Base-by-base conservation (phyloP, 2,329 filamentous ascomycete species). In the Beauveria caledonica region DNA sequence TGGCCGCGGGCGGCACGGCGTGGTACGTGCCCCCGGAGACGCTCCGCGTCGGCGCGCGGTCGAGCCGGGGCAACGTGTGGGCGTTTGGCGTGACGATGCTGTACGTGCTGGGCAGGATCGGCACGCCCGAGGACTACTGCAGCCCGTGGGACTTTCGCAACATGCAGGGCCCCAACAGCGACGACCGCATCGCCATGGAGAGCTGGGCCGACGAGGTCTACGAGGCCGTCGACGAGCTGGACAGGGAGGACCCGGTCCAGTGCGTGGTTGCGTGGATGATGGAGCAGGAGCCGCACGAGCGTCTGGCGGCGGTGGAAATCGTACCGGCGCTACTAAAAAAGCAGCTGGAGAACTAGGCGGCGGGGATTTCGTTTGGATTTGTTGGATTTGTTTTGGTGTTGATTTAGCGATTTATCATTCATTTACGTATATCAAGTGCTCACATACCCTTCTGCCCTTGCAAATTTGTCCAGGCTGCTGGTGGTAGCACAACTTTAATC, bases 81-180 rank as follows among this genome's bases (percentile, higher is more conserved):
- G 58, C 63, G 27, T 29, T 64, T 4, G 63, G 63, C 19, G 40
- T 64, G 23, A 62, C 58, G 33, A 62, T 63, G 60, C 58, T 64
- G 3, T 64, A 60, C 40, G 39, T 63, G 25, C 54, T 62, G 6
- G 58, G 58, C 27, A 39, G n/a, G 15, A 46, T 61, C 3, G 11
- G n/a, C 17, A 17, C 10, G 51, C 58, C 58, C 6, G 58, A 60
- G 50, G 27, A 19, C 15, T 23, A 6, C 21, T 17, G 29, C 23
- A 17, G 25, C 13, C 10, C 29, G 50, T 60, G 58, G 58, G 23
- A 55, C 23, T 54, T 60, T 40, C 15, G 3, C 33, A 39, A 42
- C 27, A 15, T 55, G 50, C 21, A 17, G 13, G 42, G 29, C 33
- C 36, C 36, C 6, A 33, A 40, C 19, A 19, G 36, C 5, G 9